A percentile compares a stretch with the other conserved stretches of the same genome.
Conservation (phyloP, 306 rosid genomes). For the Elaeagnus macrophylla region DNA sequence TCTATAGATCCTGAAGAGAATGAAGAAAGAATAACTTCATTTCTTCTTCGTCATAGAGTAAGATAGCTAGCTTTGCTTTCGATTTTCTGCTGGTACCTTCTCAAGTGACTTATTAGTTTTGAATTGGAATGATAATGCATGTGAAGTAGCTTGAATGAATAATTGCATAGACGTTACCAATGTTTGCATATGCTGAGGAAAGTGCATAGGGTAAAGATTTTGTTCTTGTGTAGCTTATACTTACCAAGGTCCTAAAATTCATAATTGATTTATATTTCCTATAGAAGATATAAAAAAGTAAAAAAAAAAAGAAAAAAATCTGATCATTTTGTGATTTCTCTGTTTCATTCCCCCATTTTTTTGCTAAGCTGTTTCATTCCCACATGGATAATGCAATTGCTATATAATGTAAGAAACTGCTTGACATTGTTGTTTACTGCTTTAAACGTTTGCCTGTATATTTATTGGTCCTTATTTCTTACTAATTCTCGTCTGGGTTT, state of each 20-base stretch:
- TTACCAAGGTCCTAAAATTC: not conserved
- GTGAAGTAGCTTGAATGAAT: not conserved
- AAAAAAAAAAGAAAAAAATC: not conserved
- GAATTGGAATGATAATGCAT: not conserved
- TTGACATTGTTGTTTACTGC: not conserved
- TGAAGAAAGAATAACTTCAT: constrained; percentile 65
- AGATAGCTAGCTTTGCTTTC: constrained; percentile 7
- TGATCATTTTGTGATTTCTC: not conserved
- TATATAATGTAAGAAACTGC: not conserved
- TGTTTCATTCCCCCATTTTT: not conserved
- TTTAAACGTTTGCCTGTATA: not conserved
- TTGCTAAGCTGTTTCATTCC: too few species aligned
- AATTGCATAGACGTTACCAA: not conserved
- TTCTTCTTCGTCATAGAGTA: constrained; percentile 78
- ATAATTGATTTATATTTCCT: not conserved
- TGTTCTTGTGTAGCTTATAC: not conserved
- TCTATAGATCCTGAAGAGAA: constrained; percentile 91
- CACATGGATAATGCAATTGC: not conserved
- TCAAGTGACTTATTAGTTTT: not conserved
- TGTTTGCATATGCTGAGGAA: not conserved
- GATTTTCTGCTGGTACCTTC: too few species aligned
- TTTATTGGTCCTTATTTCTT: not conserved
- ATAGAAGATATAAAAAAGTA: not conserved
- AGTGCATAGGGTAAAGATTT: not conserved
- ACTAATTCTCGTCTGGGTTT: constrained; percentile 12